A percentile compares a stretch with the other conserved stretches of the same genome.
phyloP scores from a whole-genome alignment of 495 filamentous ascomycete genomes.

The Podospora fimiseda region DNA sequence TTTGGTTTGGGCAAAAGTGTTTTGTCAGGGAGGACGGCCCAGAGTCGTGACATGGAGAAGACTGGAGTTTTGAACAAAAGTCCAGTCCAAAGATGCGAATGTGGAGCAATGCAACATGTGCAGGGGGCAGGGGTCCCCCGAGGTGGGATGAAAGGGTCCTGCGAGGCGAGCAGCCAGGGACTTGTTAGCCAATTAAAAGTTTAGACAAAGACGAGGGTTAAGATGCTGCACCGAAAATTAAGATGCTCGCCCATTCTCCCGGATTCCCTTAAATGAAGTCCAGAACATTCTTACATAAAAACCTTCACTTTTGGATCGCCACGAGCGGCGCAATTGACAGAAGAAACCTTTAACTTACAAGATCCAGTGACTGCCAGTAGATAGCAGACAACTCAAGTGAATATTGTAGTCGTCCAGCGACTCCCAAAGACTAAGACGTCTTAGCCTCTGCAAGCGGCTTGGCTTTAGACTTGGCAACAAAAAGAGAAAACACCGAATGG shows the following conservation, averaged over 20 bases:
- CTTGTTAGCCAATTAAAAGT: conserved; percentile 15
- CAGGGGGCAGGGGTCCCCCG: conserved; percentile 4
- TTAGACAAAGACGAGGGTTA: conserved; percentile 1
- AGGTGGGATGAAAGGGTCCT: conserved; percentile 5
- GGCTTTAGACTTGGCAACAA: background rate
- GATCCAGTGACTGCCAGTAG: background rate
- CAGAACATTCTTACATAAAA: too few species aligned
- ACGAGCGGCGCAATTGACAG: background rate
- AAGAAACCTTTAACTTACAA: background rate
- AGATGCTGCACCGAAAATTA: conserved; percentile 3
- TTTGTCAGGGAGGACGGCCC: conserved; percentile 9
- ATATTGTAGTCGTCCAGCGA: background rate
- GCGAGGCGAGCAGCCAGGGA: background rate
- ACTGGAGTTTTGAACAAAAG: conserved; percentile 9
- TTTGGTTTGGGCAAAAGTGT: conserved; percentile 14
- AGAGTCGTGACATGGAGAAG: conserved; percentile 21
- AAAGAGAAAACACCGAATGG: background rate
- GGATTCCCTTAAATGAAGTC: background rate
- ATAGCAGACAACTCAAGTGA: too few species aligned
- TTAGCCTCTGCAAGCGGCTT: conserved; percentile 2
- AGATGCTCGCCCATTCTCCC: background rate
- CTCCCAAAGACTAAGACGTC: background rate
- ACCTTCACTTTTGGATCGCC: background rate
- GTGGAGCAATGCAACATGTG: conserved; percentile 5
- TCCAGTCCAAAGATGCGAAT: background rate